Evolutionary conservation across 2,329 filamentous ascomycete species (phyloP).

Genomic region (Aspergillus ustus): DNA sequence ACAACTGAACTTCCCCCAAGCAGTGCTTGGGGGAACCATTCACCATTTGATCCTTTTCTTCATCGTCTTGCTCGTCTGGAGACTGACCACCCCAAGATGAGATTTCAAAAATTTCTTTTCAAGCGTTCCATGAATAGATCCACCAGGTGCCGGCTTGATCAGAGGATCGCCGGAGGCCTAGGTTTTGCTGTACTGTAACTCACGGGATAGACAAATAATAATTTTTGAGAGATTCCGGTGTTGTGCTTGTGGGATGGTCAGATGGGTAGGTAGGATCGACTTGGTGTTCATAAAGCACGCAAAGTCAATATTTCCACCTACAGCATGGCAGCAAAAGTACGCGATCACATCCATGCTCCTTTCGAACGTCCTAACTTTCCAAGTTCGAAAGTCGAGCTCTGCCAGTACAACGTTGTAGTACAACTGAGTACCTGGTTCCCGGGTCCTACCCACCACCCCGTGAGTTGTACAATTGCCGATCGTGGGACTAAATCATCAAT

Average conservation of each 20-base stretch:
- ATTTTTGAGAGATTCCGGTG: background rate
- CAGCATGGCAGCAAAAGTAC: background rate
- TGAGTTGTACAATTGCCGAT: background rate
- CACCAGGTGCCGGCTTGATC: constrained; percentile 7
- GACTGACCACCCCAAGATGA: constrained; percentile 7
- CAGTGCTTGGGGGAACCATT: constrained; percentile 14
- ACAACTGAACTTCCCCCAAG: constrained; percentile 20
- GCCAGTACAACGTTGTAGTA: background rate
- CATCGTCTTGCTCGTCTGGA: constrained; percentile 3
- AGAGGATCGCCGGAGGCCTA: background rate
- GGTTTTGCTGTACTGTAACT: constrained; percentile 16
- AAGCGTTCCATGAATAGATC: constrained; percentile 8
- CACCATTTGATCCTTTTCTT: constrained; percentile 9
- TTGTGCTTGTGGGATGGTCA: background rate
- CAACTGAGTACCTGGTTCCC: background rate
- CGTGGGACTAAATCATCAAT: background rate
- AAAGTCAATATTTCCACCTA: background rate
- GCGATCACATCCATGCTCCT: too few relatives aligned
- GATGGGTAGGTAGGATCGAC: background rate
- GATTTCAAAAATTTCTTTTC: background rate
- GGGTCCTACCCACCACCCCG: background rate
- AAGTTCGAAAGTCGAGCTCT: background rate
- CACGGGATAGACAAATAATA: constrained; percentile 15
- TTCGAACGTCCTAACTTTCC: background rate
- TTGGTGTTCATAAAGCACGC: background rate